Conservation (phyloP, 164 flowering plant genomes). For the Stephania cephalantha region DNA sequence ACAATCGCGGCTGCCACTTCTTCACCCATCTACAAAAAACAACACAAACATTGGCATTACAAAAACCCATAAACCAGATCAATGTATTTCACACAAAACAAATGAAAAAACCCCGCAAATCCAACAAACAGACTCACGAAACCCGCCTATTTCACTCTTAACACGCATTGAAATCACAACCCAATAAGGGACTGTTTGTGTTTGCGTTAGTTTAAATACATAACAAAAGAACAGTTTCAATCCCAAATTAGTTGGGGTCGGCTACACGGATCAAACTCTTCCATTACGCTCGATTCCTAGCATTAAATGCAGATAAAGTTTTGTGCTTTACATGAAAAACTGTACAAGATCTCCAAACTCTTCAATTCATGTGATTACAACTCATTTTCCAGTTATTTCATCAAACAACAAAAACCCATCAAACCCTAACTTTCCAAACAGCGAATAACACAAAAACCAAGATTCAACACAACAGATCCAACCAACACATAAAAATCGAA, state of each 20-base stretch:
- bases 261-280: background rate
- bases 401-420: background rate
- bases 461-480: background rate
- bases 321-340: background rate
- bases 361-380: background rate
- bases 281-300: too few species aligned
- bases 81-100: background rate
- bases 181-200: background rate
- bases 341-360: background rate
- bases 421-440: background rate
- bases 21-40: constrained; percentile 34
- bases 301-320: background rate
- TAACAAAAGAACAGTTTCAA: background rate
- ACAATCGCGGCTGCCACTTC: constrained; percentile 27
- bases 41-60: background rate
- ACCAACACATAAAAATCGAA: background rate
- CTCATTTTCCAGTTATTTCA: background rate
- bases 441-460: background rate
- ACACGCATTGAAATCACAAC: background rate
- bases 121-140: background rate
- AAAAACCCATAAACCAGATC: background rate
- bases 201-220: too few species aligned
- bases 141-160: background rate
- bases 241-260: background rate
- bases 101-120: background rate